phyloP scores from a whole-genome alignment of 768 basidiomycete genomes.

The Amanita pallidorosea region DNA sequence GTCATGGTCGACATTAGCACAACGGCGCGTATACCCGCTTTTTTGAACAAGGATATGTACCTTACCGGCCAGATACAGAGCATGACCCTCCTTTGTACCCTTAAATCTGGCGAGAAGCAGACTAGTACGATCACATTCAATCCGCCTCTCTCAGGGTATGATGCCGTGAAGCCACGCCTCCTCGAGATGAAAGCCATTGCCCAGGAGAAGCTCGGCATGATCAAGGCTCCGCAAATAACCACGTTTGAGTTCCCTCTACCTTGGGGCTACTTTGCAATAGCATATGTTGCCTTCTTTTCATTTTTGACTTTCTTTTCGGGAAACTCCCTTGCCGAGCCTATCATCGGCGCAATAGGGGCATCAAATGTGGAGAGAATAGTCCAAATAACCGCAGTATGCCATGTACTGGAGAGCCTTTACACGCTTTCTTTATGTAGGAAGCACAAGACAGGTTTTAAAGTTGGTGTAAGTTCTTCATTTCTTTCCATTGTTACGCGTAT shows the following conservation, averaged over 20 bases:
- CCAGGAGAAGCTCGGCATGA: conserved; percentile 73
- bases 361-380: conserved; percentile 18
- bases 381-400: conserved; percentile 21
- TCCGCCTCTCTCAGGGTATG: conserved; percentile 64
- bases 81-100: conserved; percentile 59
- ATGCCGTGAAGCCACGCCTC: conserved; percentile 74
- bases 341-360: background rate
- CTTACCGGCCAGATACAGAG: conserved; percentile 25
- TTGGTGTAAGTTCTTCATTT: conserved; percentile 20
- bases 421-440: conserved; percentile 34
- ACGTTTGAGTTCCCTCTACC: conserved; percentile 36
- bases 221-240: conserved; percentile 50
- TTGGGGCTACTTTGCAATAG: background rate
- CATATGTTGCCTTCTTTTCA: background rate
- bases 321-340: background rate
- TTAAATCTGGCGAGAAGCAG: conserved; percentile 36
- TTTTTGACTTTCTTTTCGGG: conserved; percentile 1
- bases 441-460: conserved; percentile 34
- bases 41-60: background rate
- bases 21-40: conserved; percentile 30
- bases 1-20: conserved; percentile 62
- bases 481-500: background rate
- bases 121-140: conserved; percentile 49
- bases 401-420: conserved; percentile 39
- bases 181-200: conserved; percentile 74